These are phyloP conservation scores for Paramecium tetraurelia DNA, from an alignment of 73 alveolate species.

Conservation along the genomic window DNA sequence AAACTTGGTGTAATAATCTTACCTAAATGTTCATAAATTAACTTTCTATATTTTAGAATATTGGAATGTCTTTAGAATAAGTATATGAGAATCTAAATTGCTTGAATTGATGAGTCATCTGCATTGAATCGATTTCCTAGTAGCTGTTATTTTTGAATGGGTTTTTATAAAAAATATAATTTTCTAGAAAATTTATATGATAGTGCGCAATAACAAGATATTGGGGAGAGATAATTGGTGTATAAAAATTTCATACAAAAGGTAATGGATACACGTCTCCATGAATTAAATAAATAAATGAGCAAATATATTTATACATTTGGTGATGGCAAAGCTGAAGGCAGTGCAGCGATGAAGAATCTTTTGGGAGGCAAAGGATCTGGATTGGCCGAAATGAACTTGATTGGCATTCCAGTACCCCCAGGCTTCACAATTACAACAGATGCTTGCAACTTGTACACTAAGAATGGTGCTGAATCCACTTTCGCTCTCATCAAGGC, in stretches of 20 bases:
- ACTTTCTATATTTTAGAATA: background rate
- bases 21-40: background rate
- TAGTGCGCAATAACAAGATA: slow-evolving; percentile 19
- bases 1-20: background rate
- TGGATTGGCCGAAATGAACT: slow-evolving; percentile 74
- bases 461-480: background rate
- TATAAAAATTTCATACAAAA: background rate
- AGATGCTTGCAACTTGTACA: slow-evolving; percentile 54
- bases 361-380: slow-evolving; percentile 65
- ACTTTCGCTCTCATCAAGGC: slow-evolving; percentile 29
- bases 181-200: background rate
- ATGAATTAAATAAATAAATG: slow-evolving; percentile 21
- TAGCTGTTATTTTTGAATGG: background rate
- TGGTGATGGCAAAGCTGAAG: slow-evolving; percentile 61
- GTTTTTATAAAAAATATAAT: background rate
- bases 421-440: slow-evolving; percentile 83
- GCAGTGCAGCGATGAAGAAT: slow-evolving; percentile 42
- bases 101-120: background rate
- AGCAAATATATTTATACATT: slow-evolving; percentile 11
- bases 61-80: background rate
- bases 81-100: background rate
- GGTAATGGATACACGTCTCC: slow-evolving; percentile 16
- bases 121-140: background rate
- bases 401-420: slow-evolving; percentile 82
- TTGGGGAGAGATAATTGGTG: background rate